These are phyloP conservation scores for Saitoella complicata DNA, from an alignment of 805 yeast genomes.

Conservation along the genomic window DNA sequence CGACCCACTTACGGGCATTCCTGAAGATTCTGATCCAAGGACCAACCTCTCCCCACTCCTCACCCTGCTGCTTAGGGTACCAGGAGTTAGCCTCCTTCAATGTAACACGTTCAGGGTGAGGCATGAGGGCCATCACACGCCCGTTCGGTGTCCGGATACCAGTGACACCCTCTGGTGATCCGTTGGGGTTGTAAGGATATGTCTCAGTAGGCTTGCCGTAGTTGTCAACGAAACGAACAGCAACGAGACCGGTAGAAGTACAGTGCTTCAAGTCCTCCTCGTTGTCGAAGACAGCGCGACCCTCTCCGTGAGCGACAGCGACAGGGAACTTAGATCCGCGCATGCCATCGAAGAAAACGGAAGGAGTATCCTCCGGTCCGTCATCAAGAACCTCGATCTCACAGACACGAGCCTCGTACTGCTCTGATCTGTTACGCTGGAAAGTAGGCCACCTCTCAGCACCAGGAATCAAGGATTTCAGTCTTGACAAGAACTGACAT, in stretches of 20 bases:
- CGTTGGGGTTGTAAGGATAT: conserved; percentile 93
- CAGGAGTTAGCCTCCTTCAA: conserved; percentile 82
- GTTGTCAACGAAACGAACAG: conserved; percentile 76
- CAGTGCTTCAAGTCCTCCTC: conserved; percentile 33
- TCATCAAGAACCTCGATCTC: conserved; percentile 66
- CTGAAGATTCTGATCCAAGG: conserved; percentile 92
- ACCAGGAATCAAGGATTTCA: conserved; percentile 80
- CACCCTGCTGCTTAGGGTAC: conserved; percentile 49
- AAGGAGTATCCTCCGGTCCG: conserved; percentile 24
- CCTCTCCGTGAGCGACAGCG: conserved; percentile 98
- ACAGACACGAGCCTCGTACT: conserved; percentile 86
- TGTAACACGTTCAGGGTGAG: conserved; percentile 92
- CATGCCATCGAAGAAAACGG: conserved; percentile 77
- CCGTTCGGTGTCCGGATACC: conserved; percentile 85
- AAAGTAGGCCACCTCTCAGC: conserved; percentile 91
- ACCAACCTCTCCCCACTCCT: conserved; percentile 63
- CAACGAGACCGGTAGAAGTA: conserved; percentile 33
- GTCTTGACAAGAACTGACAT: conserved; percentile 84
- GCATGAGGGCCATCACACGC: conserved; percentile 96
- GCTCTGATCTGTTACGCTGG: conserved; percentile 81
- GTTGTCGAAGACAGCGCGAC: conserved; percentile 58
- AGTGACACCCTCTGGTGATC: conserved; percentile 83
- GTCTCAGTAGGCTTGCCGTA: conserved; percentile 67
- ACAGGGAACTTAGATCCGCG: conserved; percentile 86
- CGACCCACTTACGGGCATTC: conserved; percentile 87